Conservation (phyloP, 257 asterid genomes). For the Solanum rostratum region DNA sequence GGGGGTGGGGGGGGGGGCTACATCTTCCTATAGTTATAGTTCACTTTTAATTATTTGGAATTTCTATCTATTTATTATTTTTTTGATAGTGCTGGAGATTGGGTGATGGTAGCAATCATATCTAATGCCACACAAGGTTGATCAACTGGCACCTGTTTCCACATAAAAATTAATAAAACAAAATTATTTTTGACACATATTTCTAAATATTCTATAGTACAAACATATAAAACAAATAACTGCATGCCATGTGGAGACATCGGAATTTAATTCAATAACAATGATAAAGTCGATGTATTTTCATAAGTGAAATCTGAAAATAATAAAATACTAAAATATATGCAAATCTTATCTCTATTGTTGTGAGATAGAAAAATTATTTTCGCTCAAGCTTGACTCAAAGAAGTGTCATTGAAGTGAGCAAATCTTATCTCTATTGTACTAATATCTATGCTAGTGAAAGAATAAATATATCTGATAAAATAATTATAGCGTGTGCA, state of each 20-base stretch:
- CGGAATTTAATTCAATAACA: neutral
- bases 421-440: fast-evolving
- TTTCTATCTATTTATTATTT: neutral
- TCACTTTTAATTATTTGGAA: neutral
- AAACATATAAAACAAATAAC: neutral
- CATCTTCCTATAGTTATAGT: neutral
- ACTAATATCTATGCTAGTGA: neutral
- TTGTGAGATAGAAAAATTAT: no score
- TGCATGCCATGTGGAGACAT: neutral
- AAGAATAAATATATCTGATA: neutral
- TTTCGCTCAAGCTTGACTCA: no score
- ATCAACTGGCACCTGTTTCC: slow-evolving; percentile 34
- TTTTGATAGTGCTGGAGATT: slow-evolving; percentile 2
- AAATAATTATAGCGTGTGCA: neutral
- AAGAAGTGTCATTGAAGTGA: no score
- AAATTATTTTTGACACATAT: neutral
- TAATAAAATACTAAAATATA: no score
- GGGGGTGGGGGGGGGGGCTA: no score
- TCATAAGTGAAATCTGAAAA: no score
- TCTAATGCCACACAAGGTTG: slow-evolving; percentile 26
- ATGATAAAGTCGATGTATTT: no score
- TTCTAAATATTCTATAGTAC: neutral
- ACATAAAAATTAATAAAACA: neutral
- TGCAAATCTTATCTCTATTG: fast-evolving
- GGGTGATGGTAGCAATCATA: slow-evolving; percentile 2